Conservation (phyloP, 305 asterid genomes). For the Solanum hybrid region DNA sequence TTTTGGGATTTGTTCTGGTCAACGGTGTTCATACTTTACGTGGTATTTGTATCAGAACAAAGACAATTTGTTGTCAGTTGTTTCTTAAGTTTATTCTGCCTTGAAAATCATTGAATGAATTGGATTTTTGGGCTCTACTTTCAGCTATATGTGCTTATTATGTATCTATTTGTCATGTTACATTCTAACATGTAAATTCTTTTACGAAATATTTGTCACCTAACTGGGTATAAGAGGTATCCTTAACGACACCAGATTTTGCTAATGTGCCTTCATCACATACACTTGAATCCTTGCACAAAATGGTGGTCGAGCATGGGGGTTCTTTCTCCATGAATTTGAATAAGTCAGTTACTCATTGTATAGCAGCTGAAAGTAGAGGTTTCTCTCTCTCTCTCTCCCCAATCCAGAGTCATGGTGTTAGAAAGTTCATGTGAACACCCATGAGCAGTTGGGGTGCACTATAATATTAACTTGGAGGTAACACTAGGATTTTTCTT, state of each 20-base stretch:
- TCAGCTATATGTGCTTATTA: neutral
- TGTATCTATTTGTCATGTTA: neutral
- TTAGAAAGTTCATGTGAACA: neutral
- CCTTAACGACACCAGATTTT: slow-evolving; percentile 76
- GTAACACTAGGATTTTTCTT: neutral
- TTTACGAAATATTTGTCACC: neutral
- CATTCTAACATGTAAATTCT: neutral
- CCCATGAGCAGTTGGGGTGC: neutral
- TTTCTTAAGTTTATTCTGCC: neutral
- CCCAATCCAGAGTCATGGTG: neutral
- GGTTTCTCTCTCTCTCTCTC: slow-evolving; percentile 34
- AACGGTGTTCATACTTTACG: neutral
- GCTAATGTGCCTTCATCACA: slow-evolving; percentile 61
- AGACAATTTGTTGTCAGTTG: neutral
- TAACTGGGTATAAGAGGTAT: slow-evolving; percentile 9
- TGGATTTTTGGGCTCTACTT: neutral
- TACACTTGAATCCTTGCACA: slow-evolving; percentile 73
- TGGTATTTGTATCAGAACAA: neutral
- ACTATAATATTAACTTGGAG: neutral
- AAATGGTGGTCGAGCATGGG: slow-evolving; percentile 84
- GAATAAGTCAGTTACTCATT: slow-evolving; percentile 77
- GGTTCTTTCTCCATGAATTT: slow-evolving; percentile 93
- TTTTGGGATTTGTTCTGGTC: neutral
- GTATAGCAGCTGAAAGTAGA: slow-evolving; percentile 79
- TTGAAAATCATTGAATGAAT: neutral